Conservation (phyloP, 345 rosid genomes). For the Aquilaria sinensis region DNA sequence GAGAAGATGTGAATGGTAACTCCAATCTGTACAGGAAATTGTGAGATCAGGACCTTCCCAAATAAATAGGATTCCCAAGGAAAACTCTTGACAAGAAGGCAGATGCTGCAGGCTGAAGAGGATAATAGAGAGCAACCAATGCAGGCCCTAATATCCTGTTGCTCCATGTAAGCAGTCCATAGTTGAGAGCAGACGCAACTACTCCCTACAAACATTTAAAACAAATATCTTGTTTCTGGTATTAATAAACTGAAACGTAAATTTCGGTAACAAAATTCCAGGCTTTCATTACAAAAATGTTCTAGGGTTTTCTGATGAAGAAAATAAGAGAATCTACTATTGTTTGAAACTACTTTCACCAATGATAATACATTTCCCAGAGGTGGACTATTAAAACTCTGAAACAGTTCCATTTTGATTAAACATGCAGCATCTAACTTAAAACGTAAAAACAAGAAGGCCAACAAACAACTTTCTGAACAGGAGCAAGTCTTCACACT, state of each 20-base stretch:
- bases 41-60: slow-evolving; percentile 56
- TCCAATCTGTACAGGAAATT: too few relatives aligned
- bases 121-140: slow-evolving; percentile 83
- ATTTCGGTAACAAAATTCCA: not conserved
- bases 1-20: too few relatives aligned
- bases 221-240: too few relatives aligned
- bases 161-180: slow-evolving; percentile 81
- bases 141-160: slow-evolving; percentile 88
- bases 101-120: slow-evolving; percentile 85
- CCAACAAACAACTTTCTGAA: not conserved
- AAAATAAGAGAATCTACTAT: too few relatives aligned
- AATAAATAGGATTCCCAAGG: slow-evolving; percentile 79
- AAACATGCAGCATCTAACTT: too few relatives aligned
- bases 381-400: too few relatives aligned
- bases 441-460: slow-evolving; percentile 1
- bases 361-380: too few relatives aligned
- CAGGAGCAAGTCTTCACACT: not conserved
- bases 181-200: slow-evolving; percentile 78
- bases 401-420: too few relatives aligned
- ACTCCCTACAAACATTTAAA: slow-evolving; percentile 37
- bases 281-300: not conserved
- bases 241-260: too few relatives aligned
- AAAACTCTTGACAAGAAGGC: slow-evolving; percentile 69
- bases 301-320: too few relatives aligned
- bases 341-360: too few relatives aligned